Conservation (phyloP, 768 basidiomycete species). For the Psilocybe subaeruginosa region DNA sequence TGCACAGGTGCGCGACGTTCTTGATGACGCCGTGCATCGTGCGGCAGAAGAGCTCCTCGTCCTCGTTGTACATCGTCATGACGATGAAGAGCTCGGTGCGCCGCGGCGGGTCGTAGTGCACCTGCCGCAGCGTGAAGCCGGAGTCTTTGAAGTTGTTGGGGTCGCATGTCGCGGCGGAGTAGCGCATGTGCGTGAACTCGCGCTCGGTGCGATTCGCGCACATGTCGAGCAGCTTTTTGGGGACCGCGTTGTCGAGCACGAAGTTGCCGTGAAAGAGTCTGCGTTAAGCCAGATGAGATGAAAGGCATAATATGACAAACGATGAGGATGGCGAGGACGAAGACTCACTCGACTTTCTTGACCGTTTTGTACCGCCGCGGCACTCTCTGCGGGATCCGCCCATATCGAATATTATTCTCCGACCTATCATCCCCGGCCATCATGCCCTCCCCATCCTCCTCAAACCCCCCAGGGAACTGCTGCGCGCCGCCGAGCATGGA, state of each 20-base stretch:
- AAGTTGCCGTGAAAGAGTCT: constrained; percentile 93
- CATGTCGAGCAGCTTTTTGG: constrained; percentile 87
- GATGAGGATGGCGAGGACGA: constrained; percentile 11
- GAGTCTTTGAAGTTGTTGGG: constrained; percentile 87
- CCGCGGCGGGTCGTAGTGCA: constrained; percentile 89
- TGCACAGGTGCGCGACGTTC: constrained; percentile 89
- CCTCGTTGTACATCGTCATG: constrained; percentile 98
- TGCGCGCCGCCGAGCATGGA: neutral
- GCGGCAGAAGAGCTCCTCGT: constrained; percentile 86
- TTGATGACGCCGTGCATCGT: constrained; percentile 97
- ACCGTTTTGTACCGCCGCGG: constrained; percentile 52
- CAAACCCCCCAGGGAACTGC: constrained; percentile 47
- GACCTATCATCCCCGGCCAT: constrained; percentile 13
- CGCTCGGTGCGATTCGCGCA: constrained; percentile 77
- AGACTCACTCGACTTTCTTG: neutral
- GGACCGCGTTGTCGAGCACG: constrained; percentile 88
- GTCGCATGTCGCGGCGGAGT: constrained; percentile 94
- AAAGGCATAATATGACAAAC: neutral
- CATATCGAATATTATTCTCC: constrained; percentile 77
- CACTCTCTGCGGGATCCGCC: constrained; percentile 88
- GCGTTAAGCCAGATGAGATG: neutral
- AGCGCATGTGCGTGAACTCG: constrained; percentile 96
- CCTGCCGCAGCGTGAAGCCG: constrained; percentile 87
- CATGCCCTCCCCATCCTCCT: constrained; percentile 29
- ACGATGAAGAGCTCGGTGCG: constrained; percentile 96